These are phyloP conservation scores for Conticribra weissflogii DNA, from an alignment of 108 stramenopile genomes.

Conservation along the genomic window DNA sequence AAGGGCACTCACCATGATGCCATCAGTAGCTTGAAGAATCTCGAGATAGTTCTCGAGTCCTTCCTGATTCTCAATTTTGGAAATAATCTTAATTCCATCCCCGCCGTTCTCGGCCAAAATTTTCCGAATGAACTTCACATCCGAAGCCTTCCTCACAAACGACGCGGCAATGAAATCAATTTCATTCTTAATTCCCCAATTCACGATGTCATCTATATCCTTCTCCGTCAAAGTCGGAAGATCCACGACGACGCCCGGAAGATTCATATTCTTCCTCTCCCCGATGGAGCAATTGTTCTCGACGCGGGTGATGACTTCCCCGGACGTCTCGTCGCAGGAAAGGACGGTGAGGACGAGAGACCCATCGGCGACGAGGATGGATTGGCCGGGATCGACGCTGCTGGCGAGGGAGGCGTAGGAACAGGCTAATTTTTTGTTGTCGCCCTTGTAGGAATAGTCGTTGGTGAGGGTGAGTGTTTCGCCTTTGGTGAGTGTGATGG, in stretches of 20 bases:
- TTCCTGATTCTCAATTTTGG: conserved; percentile 98
- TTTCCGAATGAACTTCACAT: conserved; percentile 88
- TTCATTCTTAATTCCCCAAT: conserved; percentile 84
- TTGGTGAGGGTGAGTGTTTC: conserved; percentile 68
- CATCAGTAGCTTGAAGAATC: conserved; percentile 91
- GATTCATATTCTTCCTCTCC: conserved; percentile 92
- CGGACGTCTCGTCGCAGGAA: conserved; percentile 52
- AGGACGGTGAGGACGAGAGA: conserved; percentile 82
- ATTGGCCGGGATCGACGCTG: conserved; percentile 71
- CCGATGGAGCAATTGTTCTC: conserved; percentile 84
- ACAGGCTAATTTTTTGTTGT: conserved; percentile 72
- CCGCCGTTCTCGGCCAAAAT: conserved; percentile 86
- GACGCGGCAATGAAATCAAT: conserved; percentile 98
- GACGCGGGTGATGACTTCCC: conserved; percentile 69
- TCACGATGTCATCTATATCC: conserved; percentile 90
- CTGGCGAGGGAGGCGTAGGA: conserved; percentile 72
- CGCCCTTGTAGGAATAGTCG: conserved; percentile 77
- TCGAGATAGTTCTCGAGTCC: conserved; percentile 93
- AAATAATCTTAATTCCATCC: conserved; percentile 93
- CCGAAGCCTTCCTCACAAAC: conserved; percentile 90
- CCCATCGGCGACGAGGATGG: conserved; percentile 88
- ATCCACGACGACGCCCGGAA: conserved; percentile 88
- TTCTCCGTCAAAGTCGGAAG: conserved; percentile 90
- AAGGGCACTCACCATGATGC: too few relatives aligned
- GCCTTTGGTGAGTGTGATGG: conserved; percentile 66